Base-by-base conservation (phyloP, 805 yeast species). In the Kregervanrija delftensis region DNA sequence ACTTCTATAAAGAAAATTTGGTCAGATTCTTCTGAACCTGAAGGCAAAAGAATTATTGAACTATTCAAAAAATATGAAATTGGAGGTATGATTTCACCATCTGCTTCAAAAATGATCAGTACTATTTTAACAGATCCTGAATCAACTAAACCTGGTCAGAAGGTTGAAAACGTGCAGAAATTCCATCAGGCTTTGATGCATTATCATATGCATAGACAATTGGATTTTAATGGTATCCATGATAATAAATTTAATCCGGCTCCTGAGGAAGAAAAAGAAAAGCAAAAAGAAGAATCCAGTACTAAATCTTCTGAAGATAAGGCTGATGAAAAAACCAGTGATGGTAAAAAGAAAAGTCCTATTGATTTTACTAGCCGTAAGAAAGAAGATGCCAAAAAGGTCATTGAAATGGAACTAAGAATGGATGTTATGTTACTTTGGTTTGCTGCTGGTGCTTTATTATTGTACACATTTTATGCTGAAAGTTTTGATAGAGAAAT, bases 81-180 rank as follows among this genome's bases (percentile, higher is more conserved):
- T 43, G 64, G 64, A n/a, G 67, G 64, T 5, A 38, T 61, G 41
- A 55, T 57, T 28, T 56, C 63, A 5, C 59, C 60, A 3, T 51
- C 58, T 14, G 59, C 64, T 11, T 49, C 60, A 8, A 59, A 55
- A 37, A 51, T 63, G 45, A 49, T 60, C 32, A 53, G 57, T 30
- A 41, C 50, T 0, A 58, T 62, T 37, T 44, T 60, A 36, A 56
- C 57, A 9, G 65, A 62, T 42, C 37, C 47, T n/a, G 49, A 48
- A 13, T 50, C 59, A 5, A 42, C 36, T 10, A 42, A 45, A 15
- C 55, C 66, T 2, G 65, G 64, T 9, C 59, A 59, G 37, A 59
- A 59, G 34, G 55, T 60, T 46, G 58, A 54, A 34, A 54, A 59
- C 38, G 63, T 61, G 33, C 63, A 60, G 37, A 49, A 43, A 16